These are phyloP conservation scores for Microdochium trichocladiopsis DNA, from an alignment of 2,329 filamentous ascomycete genomes.

Conservation along the genomic window DNA sequence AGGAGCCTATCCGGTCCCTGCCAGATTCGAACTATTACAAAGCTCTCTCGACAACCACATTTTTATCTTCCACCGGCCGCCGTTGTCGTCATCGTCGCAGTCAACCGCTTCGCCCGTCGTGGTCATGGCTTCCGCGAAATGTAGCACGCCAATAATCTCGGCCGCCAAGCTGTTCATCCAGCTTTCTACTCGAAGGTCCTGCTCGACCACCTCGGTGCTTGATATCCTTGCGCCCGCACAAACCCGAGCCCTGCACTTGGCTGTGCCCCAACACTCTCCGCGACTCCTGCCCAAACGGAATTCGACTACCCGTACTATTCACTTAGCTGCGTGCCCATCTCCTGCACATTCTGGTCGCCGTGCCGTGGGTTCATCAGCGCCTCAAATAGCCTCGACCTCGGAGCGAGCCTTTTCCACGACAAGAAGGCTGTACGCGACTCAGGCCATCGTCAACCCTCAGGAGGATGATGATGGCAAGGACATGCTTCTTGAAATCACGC, in stretches of 20 bases:
- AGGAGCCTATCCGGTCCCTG: no score
- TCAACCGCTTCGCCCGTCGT: no score
- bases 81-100: neutral
- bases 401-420: neutral
- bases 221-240: neutral
- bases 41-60: no score
- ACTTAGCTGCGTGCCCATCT: no score
- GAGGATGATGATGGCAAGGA: slow-evolving; percentile 78
- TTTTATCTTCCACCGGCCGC: no score
- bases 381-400: neutral
- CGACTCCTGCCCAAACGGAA: slow-evolving; percentile 11
- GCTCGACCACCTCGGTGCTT: neutral
- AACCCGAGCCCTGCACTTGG: neutral
- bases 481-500: slow-evolving; percentile 77
- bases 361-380: slow-evolving; percentile 18
- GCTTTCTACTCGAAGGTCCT: neutral
- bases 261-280: neutral
- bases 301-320: no score
- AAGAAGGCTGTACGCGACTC: neutral
- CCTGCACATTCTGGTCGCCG: no score
- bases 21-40: no score
- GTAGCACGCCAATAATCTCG: neutral
- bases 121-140: neutral
- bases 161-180: neutral
- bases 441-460: slow-evolving; percentile 57